Conservation (phyloP, 345 rosid genomes). For the Aurinia saxatilis region DNA sequence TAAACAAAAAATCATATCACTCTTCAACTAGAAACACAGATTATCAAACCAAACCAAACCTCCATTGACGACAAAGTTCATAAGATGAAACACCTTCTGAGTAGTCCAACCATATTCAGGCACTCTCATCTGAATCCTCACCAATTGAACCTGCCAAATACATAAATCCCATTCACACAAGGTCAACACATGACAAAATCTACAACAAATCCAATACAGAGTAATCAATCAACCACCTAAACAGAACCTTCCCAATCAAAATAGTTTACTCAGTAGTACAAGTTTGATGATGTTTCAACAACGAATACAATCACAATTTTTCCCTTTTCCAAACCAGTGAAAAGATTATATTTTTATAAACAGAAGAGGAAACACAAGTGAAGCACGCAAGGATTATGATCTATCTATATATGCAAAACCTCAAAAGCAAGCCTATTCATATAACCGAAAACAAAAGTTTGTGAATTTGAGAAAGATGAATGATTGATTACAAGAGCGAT, state of each 20-base stretch:
- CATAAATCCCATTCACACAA: too few relatives aligned
- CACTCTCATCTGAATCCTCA: conserved; percentile 91
- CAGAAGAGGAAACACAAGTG: conserved; percentile 9
- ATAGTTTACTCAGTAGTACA: not conserved
- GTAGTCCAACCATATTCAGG: conserved; percentile 99
- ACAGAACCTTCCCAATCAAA: not conserved
- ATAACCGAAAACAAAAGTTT: too few relatives aligned
- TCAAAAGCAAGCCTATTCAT: too few relatives aligned
- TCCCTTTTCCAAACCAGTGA: not conserved
- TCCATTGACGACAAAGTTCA: conserved; percentile 98
- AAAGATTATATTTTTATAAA: not conserved
- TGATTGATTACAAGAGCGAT: conserved; percentile 81
- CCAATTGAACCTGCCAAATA: conserved; percentile 69
- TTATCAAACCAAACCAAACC: conserved; percentile 53
- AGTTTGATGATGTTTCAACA: conserved; percentile 19
- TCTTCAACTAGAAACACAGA: not conserved
- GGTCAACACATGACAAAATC: not conserved
- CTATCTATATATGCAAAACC: not conserved
- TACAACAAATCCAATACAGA: too few relatives aligned
- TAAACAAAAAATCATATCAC: not conserved
- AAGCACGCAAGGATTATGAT: not conserved
- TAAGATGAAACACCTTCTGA: conserved; percentile 95
- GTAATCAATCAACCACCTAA: too few relatives aligned
- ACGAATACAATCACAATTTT: not conserved
- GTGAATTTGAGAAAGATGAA: not conserved